Conservation (phyloP, 306 rosid genomes). For the Cicer chorassanicum region DNA sequence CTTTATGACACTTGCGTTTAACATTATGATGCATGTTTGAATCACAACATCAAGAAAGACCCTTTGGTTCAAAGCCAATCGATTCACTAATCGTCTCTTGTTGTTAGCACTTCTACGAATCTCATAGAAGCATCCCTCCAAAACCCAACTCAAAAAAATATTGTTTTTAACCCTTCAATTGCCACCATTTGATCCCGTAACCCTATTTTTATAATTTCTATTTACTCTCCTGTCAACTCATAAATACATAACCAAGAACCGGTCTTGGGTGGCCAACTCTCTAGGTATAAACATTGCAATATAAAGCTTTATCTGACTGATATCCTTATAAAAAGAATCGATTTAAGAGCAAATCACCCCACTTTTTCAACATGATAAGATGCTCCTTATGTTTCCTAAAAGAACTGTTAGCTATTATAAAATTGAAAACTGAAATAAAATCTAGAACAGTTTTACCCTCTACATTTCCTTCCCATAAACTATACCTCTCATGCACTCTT, state of each 20-base stretch:
- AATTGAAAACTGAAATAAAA: background rate
- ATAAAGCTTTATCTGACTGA: background rate
- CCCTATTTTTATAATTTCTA: background rate
- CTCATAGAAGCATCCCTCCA: background rate
- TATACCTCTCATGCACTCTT: background rate
- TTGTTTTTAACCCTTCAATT: background rate
- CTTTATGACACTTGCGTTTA: background rate
- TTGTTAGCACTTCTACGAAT: background rate
- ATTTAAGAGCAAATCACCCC: background rate
- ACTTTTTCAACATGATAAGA: background rate
- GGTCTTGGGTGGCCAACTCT: background rate
- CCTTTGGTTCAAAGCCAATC: background rate
- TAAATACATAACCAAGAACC: background rate
- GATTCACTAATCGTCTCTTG: background rate
- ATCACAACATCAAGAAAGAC: background rate
- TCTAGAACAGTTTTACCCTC: background rate
- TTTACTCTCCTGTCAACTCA: background rate
- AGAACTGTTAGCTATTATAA: background rate
- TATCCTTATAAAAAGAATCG: background rate
- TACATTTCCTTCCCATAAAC: background rate
- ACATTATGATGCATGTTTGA: background rate
- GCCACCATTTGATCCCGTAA: background rate
- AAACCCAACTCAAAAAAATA: background rate
- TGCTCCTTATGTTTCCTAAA: background rate
- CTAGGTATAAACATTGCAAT: background rate